These are phyloP conservation scores for Exidia glandulosa DNA, from an alignment of 768 basidiomycete genomes.

Conservation along the genomic window DNA sequence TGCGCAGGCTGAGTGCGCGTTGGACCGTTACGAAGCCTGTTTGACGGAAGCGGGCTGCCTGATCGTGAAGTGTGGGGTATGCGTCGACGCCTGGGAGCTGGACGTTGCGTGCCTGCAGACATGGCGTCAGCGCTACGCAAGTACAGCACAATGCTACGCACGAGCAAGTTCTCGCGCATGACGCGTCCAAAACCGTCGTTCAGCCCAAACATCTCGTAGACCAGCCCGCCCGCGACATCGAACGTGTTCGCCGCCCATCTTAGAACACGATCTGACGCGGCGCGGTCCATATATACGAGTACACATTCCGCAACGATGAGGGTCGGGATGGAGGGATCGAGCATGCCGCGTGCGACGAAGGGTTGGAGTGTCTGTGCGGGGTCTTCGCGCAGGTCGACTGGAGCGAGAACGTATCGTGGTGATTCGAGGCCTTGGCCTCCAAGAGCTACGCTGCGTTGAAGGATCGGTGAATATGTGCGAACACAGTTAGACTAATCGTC, in stretches of 20 bases:
- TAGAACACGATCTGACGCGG: conserved; percentile 46
- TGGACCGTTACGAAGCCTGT: conserved; percentile 46
- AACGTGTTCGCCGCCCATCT: conserved; percentile 62
- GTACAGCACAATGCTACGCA: conserved; percentile 19
- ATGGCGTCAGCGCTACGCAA: not conserved
- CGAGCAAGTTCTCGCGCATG: conserved; percentile 82
- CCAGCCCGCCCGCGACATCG: conserved; percentile 31
- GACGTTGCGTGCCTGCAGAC: conserved; percentile 55
- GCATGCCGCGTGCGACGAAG: conserved; percentile 18
- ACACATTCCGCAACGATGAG: conserved; percentile 90
- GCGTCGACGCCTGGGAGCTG: conserved; percentile 61
- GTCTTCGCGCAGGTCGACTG: conserved; percentile 56
- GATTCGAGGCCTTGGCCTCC: conserved; percentile 53
- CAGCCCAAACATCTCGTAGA: conserved; percentile 92
- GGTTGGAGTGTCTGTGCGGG: conserved; percentile 11
- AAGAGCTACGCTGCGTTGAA: not conserved
- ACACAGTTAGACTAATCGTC: conserved; percentile 7
- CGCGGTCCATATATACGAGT: conserved; percentile 72
- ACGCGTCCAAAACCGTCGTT: conserved; percentile 84
- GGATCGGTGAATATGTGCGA: not conserved
- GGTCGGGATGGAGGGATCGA: conserved; percentile 62
- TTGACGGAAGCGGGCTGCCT: conserved; percentile 47
- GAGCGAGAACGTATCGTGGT: conserved; percentile 55
- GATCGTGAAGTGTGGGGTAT: conserved; percentile 44
- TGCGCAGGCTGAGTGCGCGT: conserved; percentile 52